Evolutionary conservation across 148 eudicot species (phyloP).

Genomic region (Gaultheria prostrata): DNA sequence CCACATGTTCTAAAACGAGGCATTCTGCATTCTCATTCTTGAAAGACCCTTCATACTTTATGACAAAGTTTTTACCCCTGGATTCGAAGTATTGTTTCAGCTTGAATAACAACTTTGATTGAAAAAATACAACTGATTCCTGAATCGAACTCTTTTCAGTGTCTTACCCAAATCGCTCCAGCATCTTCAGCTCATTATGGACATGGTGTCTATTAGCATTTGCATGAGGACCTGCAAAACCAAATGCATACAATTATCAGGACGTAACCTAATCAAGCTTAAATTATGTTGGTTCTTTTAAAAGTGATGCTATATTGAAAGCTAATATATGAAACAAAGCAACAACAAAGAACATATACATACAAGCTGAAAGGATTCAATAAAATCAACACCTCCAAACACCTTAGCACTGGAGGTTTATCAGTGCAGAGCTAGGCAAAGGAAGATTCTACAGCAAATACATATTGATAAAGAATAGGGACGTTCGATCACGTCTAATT

Average conservation of each 20-base stretch:
- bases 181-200: conserved; percentile 84
- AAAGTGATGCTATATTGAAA: not conserved
- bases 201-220: conserved; percentile 76
- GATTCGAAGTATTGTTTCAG: conserved; percentile 12
- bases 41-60: conserved; percentile 52
- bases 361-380: not conserved
- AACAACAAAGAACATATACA: not conserved
- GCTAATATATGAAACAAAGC: not conserved
- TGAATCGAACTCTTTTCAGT: not conserved
- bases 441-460: not conserved
- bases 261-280: not conserved
- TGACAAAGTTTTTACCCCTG: conserved; percentile 87
- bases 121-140: not conserved
- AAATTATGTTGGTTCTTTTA: not conserved
- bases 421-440: not conserved
- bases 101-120: conserved; percentile 13
- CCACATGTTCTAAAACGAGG: conserved; percentile 84
- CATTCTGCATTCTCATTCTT: conserved; percentile 70
- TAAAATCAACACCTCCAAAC: not conserved
- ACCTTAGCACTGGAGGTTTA: not conserved
- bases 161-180: conserved; percentile 86
- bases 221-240: conserved; percentile 75
- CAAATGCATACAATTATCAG: conserved; percentile 12
- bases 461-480: not conserved
- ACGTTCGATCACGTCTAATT: not conserved